Base-by-base conservation (phyloP, 1,284 basidiomycete genomes). In the Puccinia polysora region DNA sequence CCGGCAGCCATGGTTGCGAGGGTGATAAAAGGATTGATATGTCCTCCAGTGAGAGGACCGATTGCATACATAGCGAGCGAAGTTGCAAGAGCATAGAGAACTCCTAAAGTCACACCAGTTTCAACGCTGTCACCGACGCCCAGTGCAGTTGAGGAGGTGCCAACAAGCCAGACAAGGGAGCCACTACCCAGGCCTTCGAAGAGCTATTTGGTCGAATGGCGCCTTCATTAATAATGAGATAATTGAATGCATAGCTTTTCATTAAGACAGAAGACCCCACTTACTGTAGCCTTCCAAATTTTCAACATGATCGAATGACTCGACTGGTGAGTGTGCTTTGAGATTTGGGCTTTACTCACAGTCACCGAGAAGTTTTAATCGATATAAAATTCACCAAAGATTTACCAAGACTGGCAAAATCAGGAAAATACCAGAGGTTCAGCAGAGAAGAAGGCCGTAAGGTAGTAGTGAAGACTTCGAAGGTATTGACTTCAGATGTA, bases 11-110 rank as follows among this genome's bases (percentile, higher is more conserved):
- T 45, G 18, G 36, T 34, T 3, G 55, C 55, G 3, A 69, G n/a
- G 30, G 67, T 69, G 67, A 69, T 69, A 10, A 69, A 58, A 18
- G 67, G 67, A 47, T 69, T 69, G 25, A 69, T 58, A 34, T 69
- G 67, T 12, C 53, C 67, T 10, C 67, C 67, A 30, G 53, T 69
- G 25, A 69, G 23, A 1, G 53, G 55, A 23, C 56, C 56, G 10
- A 69, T 28, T n/a, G 55, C 23, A 34, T 47, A 69, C 53, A 69
- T 47, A 20, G 56, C 25, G 23, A 69, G 30, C 7, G 67, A 47
- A 7, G 56, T 56, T 15, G 40, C 40, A 15, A 47, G 25, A 8
- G 53, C 55, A 50, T 69, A 59, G 25, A 59, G 40, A 14, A 59
- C 43, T 15, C n/a, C 56, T 7, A 69, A 47, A 1, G 67, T 32